phyloP scores from a whole-genome alignment of 1,139 yeast genomes.

The Candida sojae region DNA sequence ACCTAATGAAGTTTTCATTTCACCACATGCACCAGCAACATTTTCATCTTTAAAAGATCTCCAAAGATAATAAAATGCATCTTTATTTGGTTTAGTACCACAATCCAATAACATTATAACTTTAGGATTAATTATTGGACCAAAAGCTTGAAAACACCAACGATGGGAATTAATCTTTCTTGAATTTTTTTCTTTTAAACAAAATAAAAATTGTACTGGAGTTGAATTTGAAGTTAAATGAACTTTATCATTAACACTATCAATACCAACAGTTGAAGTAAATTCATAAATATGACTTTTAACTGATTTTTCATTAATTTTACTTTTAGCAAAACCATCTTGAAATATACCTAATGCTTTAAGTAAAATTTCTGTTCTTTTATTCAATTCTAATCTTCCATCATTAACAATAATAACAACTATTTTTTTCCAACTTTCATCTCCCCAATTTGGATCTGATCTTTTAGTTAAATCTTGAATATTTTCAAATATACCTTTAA shows the following conservation, averaged over 20 bases:
- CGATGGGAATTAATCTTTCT: slow-evolving; percentile 81
- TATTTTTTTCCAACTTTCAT: slow-evolving; percentile 77
- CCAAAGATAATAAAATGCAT: slow-evolving; percentile 79
- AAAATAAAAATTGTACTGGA: slow-evolving; percentile 75
- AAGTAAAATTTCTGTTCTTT: slow-evolving; percentile 62
- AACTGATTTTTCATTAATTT: slow-evolving; percentile 69
- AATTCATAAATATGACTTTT: slow-evolving; percentile 78
- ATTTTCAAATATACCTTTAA: slow-evolving; percentile 77
- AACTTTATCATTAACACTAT: slow-evolving; percentile 55
- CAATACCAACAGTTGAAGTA: slow-evolving; percentile 76
- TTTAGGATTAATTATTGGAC: slow-evolving; percentile 67
- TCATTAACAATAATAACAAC: slow-evolving; percentile 77
- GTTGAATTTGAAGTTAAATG: slow-evolving; percentile 60
- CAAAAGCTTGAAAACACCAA: slow-evolving; percentile 83
- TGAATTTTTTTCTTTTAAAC: slow-evolving; percentile 74
- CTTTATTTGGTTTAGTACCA: slow-evolving; percentile 74
- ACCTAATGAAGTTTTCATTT: slow-evolving; percentile 72
- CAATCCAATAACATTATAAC: slow-evolving; percentile 76
- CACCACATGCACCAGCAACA: slow-evolving; percentile 92
- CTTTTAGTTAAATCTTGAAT: slow-evolving; percentile 60
- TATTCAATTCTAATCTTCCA: slow-evolving; percentile 70
- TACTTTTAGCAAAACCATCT: slow-evolving; percentile 80
- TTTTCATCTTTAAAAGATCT: slow-evolving; percentile 68
- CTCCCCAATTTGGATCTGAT: slow-evolving; percentile 72
- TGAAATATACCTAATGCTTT: slow-evolving; percentile 78